Percentiles rank a stretch among this genome's conserved stretches.
Evolutionary conservation across 225 moss, liverwort and hornwort genomes (phyloP).

Genomic region (Thuidium tamariscinum): DNA sequence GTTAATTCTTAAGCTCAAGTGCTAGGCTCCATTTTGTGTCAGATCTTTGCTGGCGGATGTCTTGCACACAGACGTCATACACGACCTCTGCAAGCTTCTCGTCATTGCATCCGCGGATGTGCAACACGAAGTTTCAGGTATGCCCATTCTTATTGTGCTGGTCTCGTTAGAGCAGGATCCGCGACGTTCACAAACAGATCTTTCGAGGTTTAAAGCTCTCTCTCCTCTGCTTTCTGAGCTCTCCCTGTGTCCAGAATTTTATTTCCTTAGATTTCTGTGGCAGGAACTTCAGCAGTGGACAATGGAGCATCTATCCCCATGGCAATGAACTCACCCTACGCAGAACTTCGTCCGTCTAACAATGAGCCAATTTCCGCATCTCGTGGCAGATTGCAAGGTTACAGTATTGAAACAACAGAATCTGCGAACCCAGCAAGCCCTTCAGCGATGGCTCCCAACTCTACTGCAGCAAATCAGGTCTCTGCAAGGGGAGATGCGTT

Average conservation of each 20-base stretch:
- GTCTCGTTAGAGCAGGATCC: neutral
- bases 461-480: neutral
- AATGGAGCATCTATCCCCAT: constrained; percentile 5
- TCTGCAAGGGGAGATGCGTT: constrained; percentile 11
- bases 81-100: constrained; percentile 79
- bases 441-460: neutral
- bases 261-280: neutral
- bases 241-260: neutral
- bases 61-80: constrained; percentile 59
- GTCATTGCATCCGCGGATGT: constrained; percentile 64
- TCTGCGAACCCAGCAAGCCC: neutral
- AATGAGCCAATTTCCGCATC: neutral
- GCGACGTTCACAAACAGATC: neutral
- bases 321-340: neutral
- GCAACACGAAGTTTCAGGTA: constrained; percentile 28
- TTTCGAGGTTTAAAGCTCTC: neutral
- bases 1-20: neutral
- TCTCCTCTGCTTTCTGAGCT: neutral
- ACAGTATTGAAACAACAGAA: neutral
- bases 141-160: neutral
- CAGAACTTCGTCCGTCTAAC: neutral
- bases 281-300: constrained; percentile 16
- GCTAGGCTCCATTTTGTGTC: neutral
- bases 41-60: constrained; percentile 70
- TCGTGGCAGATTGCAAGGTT: neutral